Conservation (phyloP, 306 rosid species). For the barrel medic (Medicago truncatula) region DNA sequence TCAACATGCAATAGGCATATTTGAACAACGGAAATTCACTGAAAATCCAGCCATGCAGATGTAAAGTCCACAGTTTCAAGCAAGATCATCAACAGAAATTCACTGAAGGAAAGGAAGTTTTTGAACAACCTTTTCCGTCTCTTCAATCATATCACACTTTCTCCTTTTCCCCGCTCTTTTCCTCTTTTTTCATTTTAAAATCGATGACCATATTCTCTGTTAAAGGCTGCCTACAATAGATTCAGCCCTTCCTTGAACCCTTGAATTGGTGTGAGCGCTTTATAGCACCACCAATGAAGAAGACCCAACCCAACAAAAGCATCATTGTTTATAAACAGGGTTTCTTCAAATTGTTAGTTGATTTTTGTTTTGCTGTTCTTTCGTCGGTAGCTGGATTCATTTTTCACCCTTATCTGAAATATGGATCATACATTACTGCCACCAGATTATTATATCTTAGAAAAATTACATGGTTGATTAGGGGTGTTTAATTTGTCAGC, state of each 20-base stretch:
- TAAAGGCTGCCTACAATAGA: constrained; percentile 10
- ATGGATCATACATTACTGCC: constrained; percentile 18
- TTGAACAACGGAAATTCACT: too few species aligned
- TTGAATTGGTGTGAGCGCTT: not conserved
- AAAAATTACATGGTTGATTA: constrained; percentile 12
- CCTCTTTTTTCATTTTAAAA: not conserved
- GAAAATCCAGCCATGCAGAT: not conserved
- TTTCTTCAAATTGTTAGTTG: constrained; percentile 1
- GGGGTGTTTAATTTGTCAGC: constrained; percentile 17
- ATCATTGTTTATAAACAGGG: not conserved
- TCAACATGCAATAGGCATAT: not conserved
- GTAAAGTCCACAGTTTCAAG: not conserved
- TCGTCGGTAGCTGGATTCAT: constrained; percentile 25
- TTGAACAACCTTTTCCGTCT: not conserved
- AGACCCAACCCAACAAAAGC: not conserved
- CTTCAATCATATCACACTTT: not conserved
- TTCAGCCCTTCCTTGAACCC: not conserved
- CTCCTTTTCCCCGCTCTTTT: not conserved
- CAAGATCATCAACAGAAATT: not conserved
- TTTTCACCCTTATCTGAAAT: constrained; percentile 21
- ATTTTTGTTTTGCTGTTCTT: not conserved
- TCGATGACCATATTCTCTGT: constrained; percentile 1
- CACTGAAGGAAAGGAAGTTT: not conserved
- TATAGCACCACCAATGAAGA: not conserved
- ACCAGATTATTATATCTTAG: constrained; percentile 22